Conservation (phyloP, 331 rosid species). For the Pyracantha coccinea region DNA sequence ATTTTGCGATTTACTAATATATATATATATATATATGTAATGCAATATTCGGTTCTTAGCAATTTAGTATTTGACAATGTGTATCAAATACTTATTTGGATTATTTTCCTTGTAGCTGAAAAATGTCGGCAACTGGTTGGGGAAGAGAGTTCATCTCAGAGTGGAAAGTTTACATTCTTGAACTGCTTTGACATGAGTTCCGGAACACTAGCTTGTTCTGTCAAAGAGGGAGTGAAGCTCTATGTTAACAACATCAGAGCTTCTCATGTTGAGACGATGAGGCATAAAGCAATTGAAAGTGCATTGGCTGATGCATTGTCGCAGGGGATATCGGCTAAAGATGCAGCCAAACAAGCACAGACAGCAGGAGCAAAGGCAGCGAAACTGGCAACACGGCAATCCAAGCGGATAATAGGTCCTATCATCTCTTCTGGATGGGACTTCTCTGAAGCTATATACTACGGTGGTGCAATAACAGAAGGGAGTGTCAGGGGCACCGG, state of each 20-base stretch:
- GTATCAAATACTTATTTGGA: not conserved
- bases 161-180: conserved; percentile 65
- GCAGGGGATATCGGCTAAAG: conserved; percentile 39
- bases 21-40: not conserved
- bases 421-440: conserved; percentile 86
- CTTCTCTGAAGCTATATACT: conserved; percentile 74
- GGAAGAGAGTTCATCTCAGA: conserved; percentile 63
- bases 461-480: conserved; percentile 63
- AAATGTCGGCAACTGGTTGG: conserved; percentile 84
- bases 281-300: conserved; percentile 31
- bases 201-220: conserved; percentile 69
- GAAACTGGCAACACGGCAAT: conserved; percentile 50
- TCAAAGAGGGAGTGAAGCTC: conserved; percentile 78
- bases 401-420: conserved; percentile 68
- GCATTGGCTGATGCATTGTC: conserved; percentile 50
- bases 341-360: conserved; percentile 56
- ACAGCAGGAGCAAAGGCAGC: conserved; percentile 69
- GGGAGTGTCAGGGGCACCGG: conserved; percentile 71
- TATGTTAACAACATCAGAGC: conserved; percentile 63
- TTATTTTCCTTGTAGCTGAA: conserved; percentile 40
- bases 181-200: conserved; percentile 69
- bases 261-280: conserved; percentile 57
- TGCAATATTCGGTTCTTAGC: not conserved
- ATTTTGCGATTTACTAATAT: not conserved
- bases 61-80: not conserved